Percentiles rank a stretch among this genome's conserved stretches.
Evolutionary conservation across 768 basidiomycete species (phyloP).

Genomic region (Lyophyllum atratum): DNA sequence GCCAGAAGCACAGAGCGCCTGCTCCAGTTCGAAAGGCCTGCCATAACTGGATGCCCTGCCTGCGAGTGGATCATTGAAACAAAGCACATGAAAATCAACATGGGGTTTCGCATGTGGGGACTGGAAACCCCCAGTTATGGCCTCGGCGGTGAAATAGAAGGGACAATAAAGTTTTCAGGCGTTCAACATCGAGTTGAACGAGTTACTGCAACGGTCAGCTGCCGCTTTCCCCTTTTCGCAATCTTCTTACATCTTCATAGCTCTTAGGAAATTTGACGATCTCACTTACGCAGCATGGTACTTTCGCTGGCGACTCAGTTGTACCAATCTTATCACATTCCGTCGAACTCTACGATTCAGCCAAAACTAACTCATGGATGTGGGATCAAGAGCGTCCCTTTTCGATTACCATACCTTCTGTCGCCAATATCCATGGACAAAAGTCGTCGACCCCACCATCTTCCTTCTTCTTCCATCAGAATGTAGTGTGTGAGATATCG

Average conservation of each 20-base stretch:
- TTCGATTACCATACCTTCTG: constrained; percentile 39
- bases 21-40: constrained; percentile 30
- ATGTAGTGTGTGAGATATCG: constrained; percentile 33
- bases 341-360: constrained; percentile 27
- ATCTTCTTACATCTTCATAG: constrained; percentile 23
- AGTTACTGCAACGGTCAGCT: constrained; percentile 39
- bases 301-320: constrained; percentile 25
- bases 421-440: constrained; percentile 26
- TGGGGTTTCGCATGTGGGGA: constrained; percentile 41
- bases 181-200: constrained; percentile 36
- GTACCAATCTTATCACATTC: constrained; percentile 28
- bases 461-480: constrained; percentile 25
- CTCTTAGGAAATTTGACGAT: constrained; percentile 38
- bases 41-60: constrained; percentile 24
- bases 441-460: constrained; percentile 39
- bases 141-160: constrained; percentile 39
- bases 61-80: constrained; percentile 39
- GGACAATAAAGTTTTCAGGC: constrained; percentile 34
- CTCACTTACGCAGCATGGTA: constrained; percentile 30
- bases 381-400: constrained; percentile 34
- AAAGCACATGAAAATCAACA: constrained; percentile 39
- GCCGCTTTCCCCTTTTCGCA: neutral
- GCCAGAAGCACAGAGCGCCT: constrained; percentile 35
- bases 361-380: constrained; percentile 16
- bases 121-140: constrained; percentile 44